A percentile compares a stretch with the other conserved stretches of the same genome.
phyloP scores from a whole-genome alignment of 106 monocot species.

The Dendrobium nobile region DNA sequence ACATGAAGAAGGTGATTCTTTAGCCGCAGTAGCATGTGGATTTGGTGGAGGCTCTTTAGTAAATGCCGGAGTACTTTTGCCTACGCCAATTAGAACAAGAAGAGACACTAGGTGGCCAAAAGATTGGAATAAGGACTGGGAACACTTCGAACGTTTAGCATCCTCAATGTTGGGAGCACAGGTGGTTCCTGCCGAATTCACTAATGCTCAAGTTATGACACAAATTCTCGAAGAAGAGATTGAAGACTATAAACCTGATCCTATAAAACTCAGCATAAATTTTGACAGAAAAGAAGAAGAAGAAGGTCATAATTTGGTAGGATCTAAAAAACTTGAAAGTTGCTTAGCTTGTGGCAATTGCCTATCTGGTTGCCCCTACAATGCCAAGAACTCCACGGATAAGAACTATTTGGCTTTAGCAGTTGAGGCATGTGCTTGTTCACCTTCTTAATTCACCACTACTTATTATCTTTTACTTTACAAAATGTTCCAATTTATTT shows the following conservation, averaged over 20 bases:
- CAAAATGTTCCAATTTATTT: background rate
- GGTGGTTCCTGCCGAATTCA: conserved; percentile 14
- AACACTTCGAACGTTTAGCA: conserved; percentile 11
- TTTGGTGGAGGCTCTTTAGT: conserved; percentile 35
- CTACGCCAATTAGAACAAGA: conserved; percentile 19
- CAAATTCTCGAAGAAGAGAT: conserved; percentile 23
- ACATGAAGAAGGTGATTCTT: conserved; percentile 26
- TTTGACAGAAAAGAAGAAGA: conserved; percentile 8
- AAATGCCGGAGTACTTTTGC: conserved; percentile 23
- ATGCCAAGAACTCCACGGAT: conserved; percentile 38
- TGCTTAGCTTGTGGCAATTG: conserved; percentile 40
- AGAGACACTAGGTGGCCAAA: conserved; percentile 28
- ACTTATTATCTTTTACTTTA: background rate
- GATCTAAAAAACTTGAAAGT: conserved; percentile 1
- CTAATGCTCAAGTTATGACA: conserved; percentile 18
- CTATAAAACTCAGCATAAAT: conserved; percentile 27
- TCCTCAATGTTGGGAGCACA: conserved; percentile 27
- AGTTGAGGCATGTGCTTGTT: conserved; percentile 13
- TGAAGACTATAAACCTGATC: conserved; percentile 23
- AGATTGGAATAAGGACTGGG: conserved; percentile 31
- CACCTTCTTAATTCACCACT: background rate
- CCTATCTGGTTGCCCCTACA: conserved; percentile 32
- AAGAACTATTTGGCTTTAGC: conserved; percentile 30
- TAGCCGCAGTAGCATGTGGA: conserved; percentile 24
- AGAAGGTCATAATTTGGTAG: background rate